A percentile compares a stretch with the other conserved stretches of the same genome.
These are phyloP conservation scores for Nectriaceae sp. DNA, from an alignment of 2,329 filamentous ascomycete species.

Conservation along the genomic window DNA sequence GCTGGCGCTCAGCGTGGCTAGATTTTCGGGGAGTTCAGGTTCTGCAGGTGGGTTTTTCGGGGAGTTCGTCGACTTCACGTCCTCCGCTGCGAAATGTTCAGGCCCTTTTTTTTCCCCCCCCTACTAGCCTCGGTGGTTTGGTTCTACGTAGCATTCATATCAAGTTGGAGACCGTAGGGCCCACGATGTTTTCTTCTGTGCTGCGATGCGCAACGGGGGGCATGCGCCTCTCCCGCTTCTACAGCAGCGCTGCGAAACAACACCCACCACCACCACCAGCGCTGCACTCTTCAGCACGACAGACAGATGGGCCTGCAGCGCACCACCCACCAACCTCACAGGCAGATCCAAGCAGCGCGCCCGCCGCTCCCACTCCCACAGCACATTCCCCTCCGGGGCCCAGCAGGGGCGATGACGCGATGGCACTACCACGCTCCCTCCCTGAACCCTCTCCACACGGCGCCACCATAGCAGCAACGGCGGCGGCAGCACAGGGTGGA, in stretches of 20 bases:
- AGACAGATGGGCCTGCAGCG: conserved; percentile 3
- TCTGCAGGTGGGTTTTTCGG: no score
- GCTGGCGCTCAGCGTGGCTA: no score
- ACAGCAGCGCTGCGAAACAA: conserved; percentile 7
- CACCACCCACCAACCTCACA: neutral
- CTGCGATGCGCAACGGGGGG: neutral
- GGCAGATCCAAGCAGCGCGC: no score
- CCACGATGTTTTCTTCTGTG: neutral
- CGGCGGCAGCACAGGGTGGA: conserved; percentile 22
- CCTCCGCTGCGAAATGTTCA: neutral
- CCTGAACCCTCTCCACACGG: conserved; percentile 23
- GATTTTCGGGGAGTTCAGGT: no score
- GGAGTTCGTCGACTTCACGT: neutral
- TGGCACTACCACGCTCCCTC: conserved; percentile 11
- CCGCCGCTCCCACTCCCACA: conserved; percentile 1
- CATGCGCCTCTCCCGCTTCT: neutral
- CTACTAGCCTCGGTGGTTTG: no score
- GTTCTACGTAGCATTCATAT: no score
- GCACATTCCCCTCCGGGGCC: conserved; percentile 7
- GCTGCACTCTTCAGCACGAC: neutral
- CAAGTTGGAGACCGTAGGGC: no score
- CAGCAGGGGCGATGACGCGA: conserved; percentile 24
- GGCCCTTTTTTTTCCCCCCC: no score
- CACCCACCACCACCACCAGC: conserved; percentile 3
- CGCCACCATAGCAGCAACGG: no score